Evolutionary conservation across 495 filamentous ascomycete species (phyloP), one percentile per base, ranked within the genome.

Genomic region (Penicillium flavigenum): DNA sequence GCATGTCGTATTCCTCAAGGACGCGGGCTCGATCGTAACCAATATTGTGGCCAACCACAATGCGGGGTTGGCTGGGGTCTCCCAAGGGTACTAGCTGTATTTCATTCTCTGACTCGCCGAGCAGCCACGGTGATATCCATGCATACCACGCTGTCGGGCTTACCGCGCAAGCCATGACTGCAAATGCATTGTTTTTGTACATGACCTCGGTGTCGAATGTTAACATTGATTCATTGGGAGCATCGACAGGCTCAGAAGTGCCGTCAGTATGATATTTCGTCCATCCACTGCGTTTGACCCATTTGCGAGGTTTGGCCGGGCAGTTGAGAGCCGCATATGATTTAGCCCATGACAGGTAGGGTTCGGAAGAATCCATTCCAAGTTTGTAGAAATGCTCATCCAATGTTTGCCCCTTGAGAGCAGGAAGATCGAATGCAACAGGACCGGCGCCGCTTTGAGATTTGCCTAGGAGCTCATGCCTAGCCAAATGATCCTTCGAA

Each of bases 141-240:
- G 88, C 89, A 75, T 98, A 99, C 94, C 94, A 99, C 22, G 89
- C 85, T 14, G 85, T 90, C 11, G 89, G 85, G 58, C 89, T 89
- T 47, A 85, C 88, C 10, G 94, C 94, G 61, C 91, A 97, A 36
- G 94, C 94, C 94, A 99, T 98, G 41, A 95, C 89, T 6, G 94
- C 92, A 72, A 88, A 98, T 0, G 88, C 84, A 64, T 86, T 90
- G 65, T 92, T 83, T 64, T 95, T 96, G 77, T 87, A 99, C 86
- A 99, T 87, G 46, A 97, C 92, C 72, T 99, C 94, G 12, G 91
- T 94, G 72, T 99, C 94, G 67, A 99, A 99, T 29, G 86, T 89
- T 41, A 99, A 72, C 82, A 91, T 86, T 22, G 85, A 72, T 60
- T 92, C 92, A 41, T 91, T 74, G 0, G 94, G 94, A 9, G 84